Conservation (phyloP, 805 yeast species). For the Teunomyces tritomae region DNA sequence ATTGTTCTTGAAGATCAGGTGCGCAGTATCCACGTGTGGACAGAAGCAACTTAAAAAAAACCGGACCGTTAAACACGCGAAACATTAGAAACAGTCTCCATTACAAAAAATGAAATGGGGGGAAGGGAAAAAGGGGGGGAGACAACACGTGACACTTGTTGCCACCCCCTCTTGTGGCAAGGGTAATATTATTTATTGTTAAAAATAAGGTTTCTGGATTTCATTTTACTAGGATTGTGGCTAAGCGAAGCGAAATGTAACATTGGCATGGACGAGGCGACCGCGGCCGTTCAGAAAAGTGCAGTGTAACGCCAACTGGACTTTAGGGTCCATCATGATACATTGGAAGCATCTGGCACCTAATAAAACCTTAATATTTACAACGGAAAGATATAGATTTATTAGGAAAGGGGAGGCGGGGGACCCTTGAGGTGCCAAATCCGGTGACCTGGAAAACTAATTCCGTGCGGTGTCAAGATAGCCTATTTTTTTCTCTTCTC, state of each 20-base stretch:
- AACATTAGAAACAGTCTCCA: background rate
- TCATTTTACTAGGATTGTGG: background rate
- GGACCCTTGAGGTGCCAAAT: background rate
- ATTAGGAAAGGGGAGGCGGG: background rate
- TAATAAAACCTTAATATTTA: background rate
- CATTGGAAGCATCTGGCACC: background rate
- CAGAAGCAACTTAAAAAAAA: background rate
- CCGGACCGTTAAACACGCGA: background rate
- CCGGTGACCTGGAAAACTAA: background rate
- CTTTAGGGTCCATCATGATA: background rate
- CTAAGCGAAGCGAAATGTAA: background rate
- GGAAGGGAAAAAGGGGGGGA: too few relatives aligned
- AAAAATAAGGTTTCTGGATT: background rate
- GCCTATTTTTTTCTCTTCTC: background rate
- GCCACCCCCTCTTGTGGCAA: background rate
- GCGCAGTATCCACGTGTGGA: too few relatives aligned
- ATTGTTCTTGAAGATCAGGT: too few relatives aligned
- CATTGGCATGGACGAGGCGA: background rate
- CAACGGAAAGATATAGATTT: background rate
- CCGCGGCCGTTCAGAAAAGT: background rate
- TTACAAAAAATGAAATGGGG: background rate
- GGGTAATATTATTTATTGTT: background rate
- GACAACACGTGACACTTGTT: background rate
- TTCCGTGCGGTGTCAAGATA: too few relatives aligned
- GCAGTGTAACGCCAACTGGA: background rate